phyloP scores from a whole-genome alignment of 2,329 filamentous ascomycete genomes.

The Diaporthe citri region DNA sequence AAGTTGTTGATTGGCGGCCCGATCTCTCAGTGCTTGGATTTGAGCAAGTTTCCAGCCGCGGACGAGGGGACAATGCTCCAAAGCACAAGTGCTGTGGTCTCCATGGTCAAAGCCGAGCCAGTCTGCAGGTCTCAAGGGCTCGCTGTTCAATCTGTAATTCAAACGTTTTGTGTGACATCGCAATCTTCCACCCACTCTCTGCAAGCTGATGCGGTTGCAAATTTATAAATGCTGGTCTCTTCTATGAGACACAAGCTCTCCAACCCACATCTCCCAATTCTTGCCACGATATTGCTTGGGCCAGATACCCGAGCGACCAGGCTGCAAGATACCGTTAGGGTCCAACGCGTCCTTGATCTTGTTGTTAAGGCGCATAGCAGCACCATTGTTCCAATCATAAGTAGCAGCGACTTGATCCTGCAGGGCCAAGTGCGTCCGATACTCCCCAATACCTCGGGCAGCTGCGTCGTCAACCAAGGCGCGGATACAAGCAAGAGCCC shows the following conservation, averaged over 20 bases:
- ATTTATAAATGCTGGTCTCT: not conserved
- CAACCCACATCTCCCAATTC: constrained; percentile 10
- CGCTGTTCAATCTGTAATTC: too few relatives aligned
- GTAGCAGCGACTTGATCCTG: not conserved
- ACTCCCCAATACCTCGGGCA: not conserved
- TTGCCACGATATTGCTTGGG: constrained; percentile 6
- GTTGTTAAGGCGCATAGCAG: constrained; percentile 6
- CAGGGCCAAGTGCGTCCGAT: not conserved
- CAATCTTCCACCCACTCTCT: too few relatives aligned
- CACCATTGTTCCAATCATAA: constrained; percentile 1
- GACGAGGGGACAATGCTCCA: too few relatives aligned
- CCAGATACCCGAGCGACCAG: constrained; percentile 2
- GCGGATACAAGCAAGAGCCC: not conserved
- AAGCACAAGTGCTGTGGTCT: too few relatives aligned
- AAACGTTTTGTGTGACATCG: too few relatives aligned
- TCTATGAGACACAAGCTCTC: not conserved
- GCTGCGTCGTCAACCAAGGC: not conserved
- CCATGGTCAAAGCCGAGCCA: too few relatives aligned
- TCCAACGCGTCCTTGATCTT: constrained; percentile 11
- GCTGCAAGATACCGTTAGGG: constrained; percentile 2
- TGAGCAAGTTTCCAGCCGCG: too few relatives aligned
- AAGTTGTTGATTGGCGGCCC: too few relatives aligned
- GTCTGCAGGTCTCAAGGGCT: too few relatives aligned
- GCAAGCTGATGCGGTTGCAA: not conserved
- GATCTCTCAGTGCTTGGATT: too few relatives aligned